These are phyloP conservation scores for Yamadazyma pseudoaaseri DNA, from an alignment of 1,139 yeast species.

Conservation along the genomic window DNA sequence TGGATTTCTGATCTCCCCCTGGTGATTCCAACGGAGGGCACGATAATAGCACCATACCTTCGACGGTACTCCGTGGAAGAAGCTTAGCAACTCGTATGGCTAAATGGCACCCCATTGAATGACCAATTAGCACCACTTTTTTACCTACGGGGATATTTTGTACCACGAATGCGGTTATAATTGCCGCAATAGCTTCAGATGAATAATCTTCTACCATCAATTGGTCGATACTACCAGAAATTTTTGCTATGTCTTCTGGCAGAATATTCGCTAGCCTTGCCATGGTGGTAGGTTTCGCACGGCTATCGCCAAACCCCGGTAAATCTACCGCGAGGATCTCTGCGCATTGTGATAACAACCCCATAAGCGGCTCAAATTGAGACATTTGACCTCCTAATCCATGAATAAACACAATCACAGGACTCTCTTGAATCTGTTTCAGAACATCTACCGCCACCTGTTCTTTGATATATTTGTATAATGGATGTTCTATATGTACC, in stretches of 20 bases:
- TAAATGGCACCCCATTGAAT: conserved; percentile 73
- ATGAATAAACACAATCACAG: conserved; percentile 62
- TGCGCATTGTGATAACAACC: conserved; percentile 62
- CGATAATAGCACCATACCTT: conserved; percentile 48
- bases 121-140: conserved; percentile 62
- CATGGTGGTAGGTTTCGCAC: conserved; percentile 17
- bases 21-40: conserved; percentile 39
- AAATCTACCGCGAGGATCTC: conserved; percentile 65
- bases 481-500: conserved; percentile 55
- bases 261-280: conserved; percentile 25
- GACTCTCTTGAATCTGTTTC: conserved; percentile 46
- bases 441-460: conserved; percentile 29
- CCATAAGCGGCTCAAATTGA: conserved; percentile 68
- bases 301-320: conserved; percentile 74
- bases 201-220: conserved; percentile 46
- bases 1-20: background rate
- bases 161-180: conserved; percentile 40
- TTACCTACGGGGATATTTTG: conserved; percentile 41
- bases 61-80: conserved; percentile 41
- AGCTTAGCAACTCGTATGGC: conserved; percentile 47
- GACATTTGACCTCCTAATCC: conserved; percentile 79
- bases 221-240: conserved; percentile 27
- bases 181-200: conserved; percentile 48
- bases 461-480: conserved; percentile 46
- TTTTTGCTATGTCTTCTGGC: conserved; percentile 23